A percentile compares a stretch with the other conserved stretches of the same genome.
These are phyloP conservation scores for Nectriaceae sp. DNA, from an alignment of 2,329 filamentous ascomycete genomes.

Conservation along the genomic window DNA sequence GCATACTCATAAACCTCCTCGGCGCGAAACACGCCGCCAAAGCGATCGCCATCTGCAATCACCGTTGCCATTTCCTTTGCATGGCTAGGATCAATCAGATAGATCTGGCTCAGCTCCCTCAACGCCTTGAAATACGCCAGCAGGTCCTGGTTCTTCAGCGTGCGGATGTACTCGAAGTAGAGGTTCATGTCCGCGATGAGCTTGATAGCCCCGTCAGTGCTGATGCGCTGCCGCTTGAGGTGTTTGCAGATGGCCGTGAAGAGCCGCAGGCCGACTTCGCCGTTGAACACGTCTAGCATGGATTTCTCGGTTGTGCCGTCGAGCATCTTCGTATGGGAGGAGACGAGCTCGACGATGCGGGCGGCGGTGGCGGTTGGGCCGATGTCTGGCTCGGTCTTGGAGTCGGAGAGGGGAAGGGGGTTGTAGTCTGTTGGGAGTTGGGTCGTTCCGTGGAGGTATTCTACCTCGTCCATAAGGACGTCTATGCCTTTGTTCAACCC, in stretches of 20 bases:
- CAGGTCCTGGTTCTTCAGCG: constrained; percentile 79
- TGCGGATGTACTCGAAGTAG: constrained; percentile 83
- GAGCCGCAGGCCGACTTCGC: constrained; percentile 90
- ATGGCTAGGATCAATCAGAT: constrained; percentile 80
- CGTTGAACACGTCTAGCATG: constrained; percentile 97
- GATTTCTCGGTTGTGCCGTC: constrained; percentile 95
- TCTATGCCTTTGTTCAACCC: constrained; percentile 98
- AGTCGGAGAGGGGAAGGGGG: constrained; percentile 49
- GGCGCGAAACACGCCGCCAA: constrained; percentile 87
- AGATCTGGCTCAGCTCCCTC: constrained; percentile 91
- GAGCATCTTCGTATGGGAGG: constrained; percentile 88
- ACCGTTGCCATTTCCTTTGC: constrained; percentile 94
- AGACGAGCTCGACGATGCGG: constrained; percentile 82
- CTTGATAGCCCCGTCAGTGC: constrained; percentile 84
- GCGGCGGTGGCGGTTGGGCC: constrained; percentile 79
- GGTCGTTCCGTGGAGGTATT: constrained; percentile 88
- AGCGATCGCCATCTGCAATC: constrained; percentile 88
- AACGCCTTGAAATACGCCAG: constrained; percentile 89
- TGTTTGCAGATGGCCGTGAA: constrained; percentile 96
- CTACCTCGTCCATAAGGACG: constrained; percentile 96
- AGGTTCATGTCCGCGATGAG: constrained; percentile 97
- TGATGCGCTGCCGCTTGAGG: constrained; percentile 92
- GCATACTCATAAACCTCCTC: constrained; percentile 99
- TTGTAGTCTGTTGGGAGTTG: constrained; percentile 91
- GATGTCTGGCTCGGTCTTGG: constrained; percentile 40